Evolutionary conservation across 163 green algal species (phyloP).

Genomic region (Chloromonas sp.): DNA sequence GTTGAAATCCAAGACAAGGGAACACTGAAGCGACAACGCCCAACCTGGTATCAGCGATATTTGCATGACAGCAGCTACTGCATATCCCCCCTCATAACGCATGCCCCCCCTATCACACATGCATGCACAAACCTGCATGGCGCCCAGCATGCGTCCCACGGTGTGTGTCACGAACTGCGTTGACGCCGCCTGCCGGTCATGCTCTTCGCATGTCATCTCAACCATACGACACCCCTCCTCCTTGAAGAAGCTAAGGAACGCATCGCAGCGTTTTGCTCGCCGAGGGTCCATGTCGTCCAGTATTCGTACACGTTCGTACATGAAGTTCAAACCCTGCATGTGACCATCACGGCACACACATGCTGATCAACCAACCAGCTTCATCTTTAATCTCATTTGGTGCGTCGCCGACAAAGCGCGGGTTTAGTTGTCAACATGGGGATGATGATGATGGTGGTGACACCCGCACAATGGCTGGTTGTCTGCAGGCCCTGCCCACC

Average conservation of each 20-base stretch:
- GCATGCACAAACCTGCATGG: conserved; percentile 65
- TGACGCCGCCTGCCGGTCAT: conserved; percentile 87
- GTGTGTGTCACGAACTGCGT: conserved; percentile 99
- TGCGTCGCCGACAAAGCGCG: no score
- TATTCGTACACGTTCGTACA: conserved; percentile 86
- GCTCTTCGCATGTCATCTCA: conserved; percentile 97
- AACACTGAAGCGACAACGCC: no score
- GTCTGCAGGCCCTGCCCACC: no score
- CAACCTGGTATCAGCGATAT: no score
- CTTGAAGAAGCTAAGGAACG: conserved; percentile 73
- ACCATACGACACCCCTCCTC: conserved; percentile 94
- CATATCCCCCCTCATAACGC: no score
- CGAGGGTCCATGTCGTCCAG: conserved; percentile 14
- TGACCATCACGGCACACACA: not conserved
- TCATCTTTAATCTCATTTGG: no score
- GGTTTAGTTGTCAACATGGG: no score
- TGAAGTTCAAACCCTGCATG: conserved; percentile 78
- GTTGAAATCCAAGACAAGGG: no score
- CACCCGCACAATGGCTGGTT: no score
- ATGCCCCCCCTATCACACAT: no score
- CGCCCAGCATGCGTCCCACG: conserved; percentile 86
- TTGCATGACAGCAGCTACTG: no score
- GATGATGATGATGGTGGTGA: no score
- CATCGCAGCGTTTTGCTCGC: conserved; percentile 53
- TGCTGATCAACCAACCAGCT: not conserved